A percentile compares a stretch with the other conserved stretches of the same genome.
phyloP scores from a whole-genome alignment of 768 basidiomycete genomes.

The Cantharellus cinnabarinus region DNA sequence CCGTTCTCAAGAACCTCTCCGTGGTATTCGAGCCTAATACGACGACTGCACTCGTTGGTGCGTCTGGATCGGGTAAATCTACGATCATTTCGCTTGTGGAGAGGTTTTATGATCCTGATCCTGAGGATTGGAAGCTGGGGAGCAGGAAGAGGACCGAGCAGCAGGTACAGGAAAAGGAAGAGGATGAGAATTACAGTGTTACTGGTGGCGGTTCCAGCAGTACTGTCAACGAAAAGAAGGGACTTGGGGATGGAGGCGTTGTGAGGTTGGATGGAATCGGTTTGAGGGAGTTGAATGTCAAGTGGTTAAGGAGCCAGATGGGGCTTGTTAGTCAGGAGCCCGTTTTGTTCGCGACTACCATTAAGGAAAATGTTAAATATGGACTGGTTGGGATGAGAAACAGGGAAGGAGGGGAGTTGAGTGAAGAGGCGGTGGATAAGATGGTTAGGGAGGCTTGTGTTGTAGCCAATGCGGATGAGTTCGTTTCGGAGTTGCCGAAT shows the following conservation, averaged over 20 bases:
- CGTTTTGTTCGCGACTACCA: slow-evolving; percentile 23
- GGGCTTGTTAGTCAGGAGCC: slow-evolving; percentile 23
- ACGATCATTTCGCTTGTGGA: slow-evolving; percentile 64
- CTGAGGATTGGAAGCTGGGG: too few relatives aligned
- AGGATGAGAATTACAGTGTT: too few relatives aligned
- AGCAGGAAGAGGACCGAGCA: too few relatives aligned
- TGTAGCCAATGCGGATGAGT: slow-evolving; percentile 27
- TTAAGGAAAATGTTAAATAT: slow-evolving; percentile 25
- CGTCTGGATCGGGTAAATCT: slow-evolving; percentile 43
- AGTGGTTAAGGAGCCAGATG: slow-evolving; percentile 17
- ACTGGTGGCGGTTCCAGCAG: too few relatives aligned
- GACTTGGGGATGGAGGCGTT: slow-evolving; percentile 19
- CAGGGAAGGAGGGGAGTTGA: slow-evolving; percentile 12
- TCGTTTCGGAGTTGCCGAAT: slow-evolving; percentile 23
- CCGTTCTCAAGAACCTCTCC: slow-evolving; percentile 51
- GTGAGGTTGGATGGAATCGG: slow-evolving; percentile 54
- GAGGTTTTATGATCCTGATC: slow-evolving; percentile 64
- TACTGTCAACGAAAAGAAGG: too few relatives aligned
- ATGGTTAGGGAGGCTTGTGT: slow-evolving; percentile 23
- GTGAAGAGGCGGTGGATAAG: slow-evolving; percentile 26
- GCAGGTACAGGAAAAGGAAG: too few relatives aligned
- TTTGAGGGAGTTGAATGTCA: slow-evolving; percentile 22
- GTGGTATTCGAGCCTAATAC: slow-evolving; percentile 56
- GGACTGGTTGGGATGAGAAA: slow-evolving; percentile 24
- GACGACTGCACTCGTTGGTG: slow-evolving; percentile 59